Base-by-base conservation (phyloP, 2,329 filamentous ascomycete species). In the Chrysosporium queenslandicum region DNA sequence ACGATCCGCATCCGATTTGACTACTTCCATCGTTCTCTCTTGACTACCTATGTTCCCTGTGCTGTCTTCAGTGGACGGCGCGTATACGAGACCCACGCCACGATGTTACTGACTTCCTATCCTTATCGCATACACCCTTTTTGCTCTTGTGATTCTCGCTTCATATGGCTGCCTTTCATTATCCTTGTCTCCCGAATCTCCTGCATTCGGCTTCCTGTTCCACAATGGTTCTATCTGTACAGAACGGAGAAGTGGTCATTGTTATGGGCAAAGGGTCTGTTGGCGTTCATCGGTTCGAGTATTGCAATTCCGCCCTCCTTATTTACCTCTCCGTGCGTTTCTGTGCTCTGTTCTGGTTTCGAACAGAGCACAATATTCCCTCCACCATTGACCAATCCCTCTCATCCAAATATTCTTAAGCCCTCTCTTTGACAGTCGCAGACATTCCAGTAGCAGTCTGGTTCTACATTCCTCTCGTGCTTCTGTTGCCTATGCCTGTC, bases 251-350 rank as follows among this genome's bases (percentile, higher is more conserved):
- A 27, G 12, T 39, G 20, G 11, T 45, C 16, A 9, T 51, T 20
- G 27, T 27, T 37, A 11, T 12, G 29, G 36, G 30, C 29, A 36
- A 45, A 8, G 12, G 39, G 49, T 37, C 29, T 37, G 18, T 30
- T 49, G 39, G 49, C 40, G 39, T 45, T 37, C n/a, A 36, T 51
- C 34, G 49, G 49, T 45, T 30, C 16, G 16, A 40, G 23, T 39
- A 3, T 51, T 14, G 21, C 32, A 48, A 36, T 50, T 29, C 43
- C 32, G 37, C 18, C 27, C 52, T 34, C 52, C 42, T 40, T 30
- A 50, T 47, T 60, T 58, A 6, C 5, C 21, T n/a, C n/a, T n/a
- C n/a, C n/a, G n/a, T n/a, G n/a, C n/a, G 36, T 30, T 41, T 20
- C 36, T 18, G 16, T 11, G 32, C 23, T 41, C 36, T 30, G 36